Base-by-base conservation (phyloP, 2,329 filamentous ascomycete species). In the Fusarium oligoseptatum region DNA sequence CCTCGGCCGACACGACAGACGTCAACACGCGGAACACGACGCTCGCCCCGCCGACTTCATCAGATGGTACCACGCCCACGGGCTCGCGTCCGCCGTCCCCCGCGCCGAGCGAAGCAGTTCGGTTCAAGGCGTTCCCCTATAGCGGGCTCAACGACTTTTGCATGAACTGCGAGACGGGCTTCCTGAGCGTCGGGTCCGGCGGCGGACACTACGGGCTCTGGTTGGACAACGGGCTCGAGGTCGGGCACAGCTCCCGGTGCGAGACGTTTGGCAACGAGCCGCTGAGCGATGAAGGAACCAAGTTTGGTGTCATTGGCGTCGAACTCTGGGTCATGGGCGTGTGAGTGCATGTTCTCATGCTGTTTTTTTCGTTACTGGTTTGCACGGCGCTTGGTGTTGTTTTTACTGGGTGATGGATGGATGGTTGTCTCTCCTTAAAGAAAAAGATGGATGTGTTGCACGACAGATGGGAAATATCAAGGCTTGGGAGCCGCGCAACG, bases 81-180 rank as follows among this genome's bases (percentile, higher is more conserved):
- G 75, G 76, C 50, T 79, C 79, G 14, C 72, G 75, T 58, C 56
- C 67, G 41, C 61, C 74, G 36, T 78, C 68, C 5, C 78, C 88
- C 1, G 88, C 87, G 29, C 91, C 91, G 5, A 90, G 91, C 6
- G 94, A 96, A 71, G 89, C 91, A 29, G 94, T 98, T 76, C 92
- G 97, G 22, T 99, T 99, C 88, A 98, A 98, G 84, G 96, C 96
- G 0, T 99, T 98, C 79, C 95, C 96, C 0, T 98, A 98, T 80
- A 97, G 94, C 66, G 97, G 97, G 6, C 90, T 97, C 45, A 98
- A 99, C 82, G 97, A 98, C 83, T 99, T 97, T 82, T 95, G 96
- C 86, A 97, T 98, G 76, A 93, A 97, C 79, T 98, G 96, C 83
- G 95, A 98, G 84, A 87, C 91, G 4, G 90, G 92, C 27, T 98